Conservation (phyloP, 495 filamentous ascomycete genomes). For the Penicillium daleae region DNA sequence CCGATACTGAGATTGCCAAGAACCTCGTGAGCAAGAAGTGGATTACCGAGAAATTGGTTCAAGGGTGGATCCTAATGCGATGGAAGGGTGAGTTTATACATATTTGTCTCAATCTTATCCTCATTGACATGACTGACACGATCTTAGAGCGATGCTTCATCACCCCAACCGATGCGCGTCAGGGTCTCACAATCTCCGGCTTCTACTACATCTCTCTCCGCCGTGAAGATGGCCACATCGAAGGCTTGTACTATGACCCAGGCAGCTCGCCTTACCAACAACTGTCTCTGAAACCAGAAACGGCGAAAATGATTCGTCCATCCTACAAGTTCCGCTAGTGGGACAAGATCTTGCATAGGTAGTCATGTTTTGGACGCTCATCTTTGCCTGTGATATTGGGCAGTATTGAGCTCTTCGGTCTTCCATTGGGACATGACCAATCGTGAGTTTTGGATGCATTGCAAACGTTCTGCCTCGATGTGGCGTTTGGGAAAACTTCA, state of each 20-base stretch:
- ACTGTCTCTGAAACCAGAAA: constrained; percentile 60
- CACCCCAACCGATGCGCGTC: constrained; percentile 58
- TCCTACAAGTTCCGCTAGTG: constrained; percentile 48
- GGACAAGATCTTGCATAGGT: neutral
- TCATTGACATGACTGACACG: constrained; percentile 14
- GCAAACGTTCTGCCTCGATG: neutral
- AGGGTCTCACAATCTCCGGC: constrained; percentile 71
- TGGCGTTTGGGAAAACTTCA: constrained; percentile 12
- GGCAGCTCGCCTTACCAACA: constrained; percentile 73
- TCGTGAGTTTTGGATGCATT: neutral
- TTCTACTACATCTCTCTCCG: constrained; percentile 75
- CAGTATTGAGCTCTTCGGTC: neutral
- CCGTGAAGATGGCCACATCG: constrained; percentile 62
- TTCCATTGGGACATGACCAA: neutral
- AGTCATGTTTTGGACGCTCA: neutral
- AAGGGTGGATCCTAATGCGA: constrained; percentile 73
- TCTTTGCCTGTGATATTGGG: neutral
- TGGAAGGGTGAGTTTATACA: constrained; percentile 66
- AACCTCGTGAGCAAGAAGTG: constrained; percentile 61
- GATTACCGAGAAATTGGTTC: constrained; percentile 54
- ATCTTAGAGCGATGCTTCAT: constrained; percentile 70
- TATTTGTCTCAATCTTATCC: neutral
- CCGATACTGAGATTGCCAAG: constrained; percentile 61
- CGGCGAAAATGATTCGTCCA: constrained; percentile 44
- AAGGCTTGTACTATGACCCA: constrained; percentile 76